phyloP scores from a whole-genome alignment of 169 alveolate genomes.

The Plasmodium fragile region DNA sequence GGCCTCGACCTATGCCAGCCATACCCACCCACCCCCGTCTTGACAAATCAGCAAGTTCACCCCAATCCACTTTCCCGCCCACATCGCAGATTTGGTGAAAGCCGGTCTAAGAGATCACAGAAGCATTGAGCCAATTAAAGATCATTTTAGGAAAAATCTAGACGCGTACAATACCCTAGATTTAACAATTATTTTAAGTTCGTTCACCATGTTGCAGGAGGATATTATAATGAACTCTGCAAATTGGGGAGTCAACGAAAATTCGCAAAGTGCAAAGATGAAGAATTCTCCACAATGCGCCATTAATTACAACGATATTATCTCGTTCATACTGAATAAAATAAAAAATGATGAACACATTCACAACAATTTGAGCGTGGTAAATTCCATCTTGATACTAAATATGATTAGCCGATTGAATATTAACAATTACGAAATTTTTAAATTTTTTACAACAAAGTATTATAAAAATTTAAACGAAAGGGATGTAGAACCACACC shows the following conservation, averaged over 20 bases:
- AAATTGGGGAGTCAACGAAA: slow-evolving; percentile 9
- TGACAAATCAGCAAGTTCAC: neutral
- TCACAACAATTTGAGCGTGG: slow-evolving; percentile 69
- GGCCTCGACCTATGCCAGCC: neutral
- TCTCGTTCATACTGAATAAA: slow-evolving; percentile 44
- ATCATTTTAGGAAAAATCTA: slow-evolving; percentile 50
- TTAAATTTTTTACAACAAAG: slow-evolving; percentile 71
- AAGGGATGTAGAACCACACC: slow-evolving; percentile 77
- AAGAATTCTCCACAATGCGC: neutral
- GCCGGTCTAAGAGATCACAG: slow-evolving; percentile 46
- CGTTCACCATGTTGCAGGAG: slow-evolving; percentile 65
- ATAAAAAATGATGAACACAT: slow-evolving; percentile 68
- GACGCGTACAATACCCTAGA: slow-evolving; percentile 50
- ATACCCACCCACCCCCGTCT: neutral
- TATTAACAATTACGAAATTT: slow-evolving; percentile 59
- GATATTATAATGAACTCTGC: slow-evolving; percentile 3
- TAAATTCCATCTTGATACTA: slow-evolving; percentile 62
- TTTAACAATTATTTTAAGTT: slow-evolving; percentile 70
- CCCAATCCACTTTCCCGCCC: neutral
- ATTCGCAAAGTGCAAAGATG: neutral
- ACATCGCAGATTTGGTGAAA: slow-evolving; percentile 43
- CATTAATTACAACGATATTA: slow-evolving; percentile 36
- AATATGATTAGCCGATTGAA: slow-evolving; percentile 70
- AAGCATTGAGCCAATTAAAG: slow-evolving; percentile 36
- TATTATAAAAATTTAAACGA: slow-evolving; percentile 74